These are phyloP conservation scores for Metschnikowia cerradonensis DNA, from an alignment of 805 yeast genomes.

Conservation along the genomic window DNA sequence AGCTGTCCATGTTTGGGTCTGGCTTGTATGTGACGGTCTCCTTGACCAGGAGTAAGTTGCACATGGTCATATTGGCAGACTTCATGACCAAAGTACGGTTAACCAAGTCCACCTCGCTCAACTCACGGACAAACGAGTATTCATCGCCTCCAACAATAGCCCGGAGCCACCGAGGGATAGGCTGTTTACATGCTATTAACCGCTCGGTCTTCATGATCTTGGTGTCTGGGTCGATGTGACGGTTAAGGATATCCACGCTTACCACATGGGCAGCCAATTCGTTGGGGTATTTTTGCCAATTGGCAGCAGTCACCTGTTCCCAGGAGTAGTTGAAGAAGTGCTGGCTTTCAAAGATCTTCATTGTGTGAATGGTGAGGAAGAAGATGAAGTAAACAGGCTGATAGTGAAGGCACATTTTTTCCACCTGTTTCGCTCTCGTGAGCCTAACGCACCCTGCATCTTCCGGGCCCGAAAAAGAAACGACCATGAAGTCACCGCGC, in stretches of 20 bases:
- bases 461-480: slow-evolving; percentile 6
- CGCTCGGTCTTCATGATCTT: slow-evolving; percentile 71
- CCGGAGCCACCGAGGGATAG: slow-evolving; percentile 79
- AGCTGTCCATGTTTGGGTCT: slow-evolving; percentile 46
- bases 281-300: slow-evolving; percentile 97
- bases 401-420: neutral
- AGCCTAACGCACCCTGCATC: neutral
- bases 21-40: slow-evolving; percentile 86
- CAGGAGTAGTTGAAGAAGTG: slow-evolving; percentile 80
- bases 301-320: slow-evolving; percentile 93
- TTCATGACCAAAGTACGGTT: slow-evolving; percentile 67
- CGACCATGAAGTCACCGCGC: neutral
- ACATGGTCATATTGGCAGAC: slow-evolving; percentile 83
- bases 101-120: slow-evolving; percentile 74
- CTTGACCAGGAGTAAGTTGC: slow-evolving; percentile 67
- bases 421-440: slow-evolving; percentile 1
- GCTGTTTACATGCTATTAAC: slow-evolving; percentile 81
- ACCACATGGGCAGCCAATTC: slow-evolving; percentile 88
- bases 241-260: slow-evolving; percentile 81
- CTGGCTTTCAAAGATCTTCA: slow-evolving; percentile 74
- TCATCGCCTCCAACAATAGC: slow-evolving; percentile 68
- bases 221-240: slow-evolving; percentile 57
- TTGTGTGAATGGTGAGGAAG: slow-evolving; percentile 22
- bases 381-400: neutral
- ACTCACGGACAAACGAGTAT: slow-evolving; percentile 80